A percentile compares a stretch with the other conserved stretches of the same genome.
These are phyloP conservation scores for Hammondia hammondi DNA, from an alignment of 169 alveolate genomes.

Conservation along the genomic window DNA sequence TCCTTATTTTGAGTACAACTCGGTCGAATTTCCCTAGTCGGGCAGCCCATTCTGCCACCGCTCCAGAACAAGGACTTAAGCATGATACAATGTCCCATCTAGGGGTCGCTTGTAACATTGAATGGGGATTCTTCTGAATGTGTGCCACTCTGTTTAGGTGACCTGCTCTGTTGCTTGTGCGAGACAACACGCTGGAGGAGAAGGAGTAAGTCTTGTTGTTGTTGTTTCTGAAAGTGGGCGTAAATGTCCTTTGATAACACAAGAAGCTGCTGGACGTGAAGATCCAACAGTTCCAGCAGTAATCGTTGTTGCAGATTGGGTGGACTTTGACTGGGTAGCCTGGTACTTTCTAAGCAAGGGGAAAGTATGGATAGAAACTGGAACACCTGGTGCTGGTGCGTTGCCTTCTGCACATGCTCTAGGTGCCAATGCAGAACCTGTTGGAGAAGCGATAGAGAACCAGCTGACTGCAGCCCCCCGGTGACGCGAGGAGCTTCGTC, in stretches of 20 bases:
- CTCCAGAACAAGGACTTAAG: too few species aligned
- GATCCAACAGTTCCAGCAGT: slow-evolving; percentile 50
- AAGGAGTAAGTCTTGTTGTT: neutral
- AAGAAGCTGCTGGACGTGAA: slow-evolving; percentile 63
- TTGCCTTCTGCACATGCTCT: slow-evolving; percentile 56
- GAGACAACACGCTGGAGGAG: neutral
- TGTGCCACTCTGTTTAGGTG: neutral
- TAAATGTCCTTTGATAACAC: slow-evolving; percentile 52
- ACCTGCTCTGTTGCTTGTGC: neutral
- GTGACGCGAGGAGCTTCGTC: neutral
- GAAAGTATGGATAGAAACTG: slow-evolving; percentile 55
- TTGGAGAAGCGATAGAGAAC: slow-evolving; percentile 50
- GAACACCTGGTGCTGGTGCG: slow-evolving; percentile 47
- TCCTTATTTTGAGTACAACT: too few species aligned
- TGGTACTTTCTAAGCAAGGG: slow-evolving; percentile 57
- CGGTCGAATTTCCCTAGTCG: too few species aligned
- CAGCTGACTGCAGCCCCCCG: slow-evolving; percentile 46
- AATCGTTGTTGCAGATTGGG: slow-evolving; percentile 56
- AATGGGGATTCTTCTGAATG: neutral
- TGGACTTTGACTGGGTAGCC: slow-evolving; percentile 62
- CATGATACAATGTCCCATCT: too few species aligned
- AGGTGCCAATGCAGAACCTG: slow-evolving; percentile 58
- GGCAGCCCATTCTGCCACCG: too few species aligned
- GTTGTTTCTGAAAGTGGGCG: slow-evolving; percentile 25
- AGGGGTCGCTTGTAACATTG: neutral